Evolutionary conservation across 2,329 filamentous ascomycete species (phyloP).

Genomic region (Pyricularia sp.): DNA sequence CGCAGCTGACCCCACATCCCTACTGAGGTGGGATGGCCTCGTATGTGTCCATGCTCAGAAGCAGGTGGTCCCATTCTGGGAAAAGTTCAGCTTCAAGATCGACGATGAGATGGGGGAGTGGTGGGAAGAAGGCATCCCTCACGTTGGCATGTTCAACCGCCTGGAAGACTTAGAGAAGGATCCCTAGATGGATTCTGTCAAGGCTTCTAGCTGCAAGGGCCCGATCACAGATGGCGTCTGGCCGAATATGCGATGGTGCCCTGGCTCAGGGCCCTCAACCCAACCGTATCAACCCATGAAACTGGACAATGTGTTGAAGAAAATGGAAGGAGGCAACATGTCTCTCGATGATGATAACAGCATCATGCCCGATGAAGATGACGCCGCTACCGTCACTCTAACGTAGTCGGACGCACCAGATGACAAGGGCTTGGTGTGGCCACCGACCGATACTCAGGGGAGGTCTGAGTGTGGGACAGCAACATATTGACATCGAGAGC

Average conservation of each 20-base stretch:
- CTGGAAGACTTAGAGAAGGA: constrained; percentile 17
- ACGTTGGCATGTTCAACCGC: constrained; percentile 68
- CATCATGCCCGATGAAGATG: background rate
- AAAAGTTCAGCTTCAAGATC: constrained; percentile 55
- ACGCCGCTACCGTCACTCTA: background rate
- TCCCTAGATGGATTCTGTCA: background rate
- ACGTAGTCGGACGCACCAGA: background rate
- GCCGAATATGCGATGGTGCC: background rate
- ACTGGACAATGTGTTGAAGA: background rate
- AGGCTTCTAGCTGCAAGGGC: background rate
- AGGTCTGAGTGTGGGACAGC: too few relatives aligned
- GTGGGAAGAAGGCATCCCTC: constrained; percentile 72
- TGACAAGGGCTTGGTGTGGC: background rate
- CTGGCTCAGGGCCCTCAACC: background rate
- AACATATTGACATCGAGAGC: background rate
- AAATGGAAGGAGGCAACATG: background rate
- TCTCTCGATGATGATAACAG: background rate
- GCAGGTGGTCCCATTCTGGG: constrained; percentile 51
- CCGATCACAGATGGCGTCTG: background rate
- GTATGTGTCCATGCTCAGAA: constrained; percentile 71
- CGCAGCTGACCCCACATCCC: background rate
- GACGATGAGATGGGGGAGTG: constrained; percentile 66
- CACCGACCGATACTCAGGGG: background rate
- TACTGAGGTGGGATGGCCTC: constrained; percentile 59
- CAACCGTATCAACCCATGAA: background rate